Percentiles rank a stretch among this genome's conserved stretches.
These are phyloP conservation scores for Quercus alba DNA, from an alignment of 306 rosid genomes.

Conservation along the genomic window DNA sequence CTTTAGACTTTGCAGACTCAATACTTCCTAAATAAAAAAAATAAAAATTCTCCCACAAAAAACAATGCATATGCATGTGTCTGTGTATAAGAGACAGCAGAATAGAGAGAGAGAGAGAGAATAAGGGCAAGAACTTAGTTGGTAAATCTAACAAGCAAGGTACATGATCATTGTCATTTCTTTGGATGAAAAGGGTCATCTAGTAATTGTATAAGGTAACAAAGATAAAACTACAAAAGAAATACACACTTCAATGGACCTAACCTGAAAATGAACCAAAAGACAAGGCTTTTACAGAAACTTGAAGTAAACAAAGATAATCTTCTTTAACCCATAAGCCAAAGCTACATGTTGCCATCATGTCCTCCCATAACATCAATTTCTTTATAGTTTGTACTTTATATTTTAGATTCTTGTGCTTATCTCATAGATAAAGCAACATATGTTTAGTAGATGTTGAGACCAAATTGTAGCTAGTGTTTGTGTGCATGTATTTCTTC, in stretches of 20 bases:
- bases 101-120: neutral
- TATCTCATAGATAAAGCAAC: neutral
- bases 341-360: constrained; percentile 18
- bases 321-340: constrained; percentile 16
- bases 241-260: constrained; percentile 9
- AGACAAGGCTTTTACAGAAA: constrained; percentile 20
- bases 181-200: constrained; percentile 23
- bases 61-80: neutral
- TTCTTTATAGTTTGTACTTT: neutral
- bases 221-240: constrained; percentile 9
- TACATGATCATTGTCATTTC: neutral
- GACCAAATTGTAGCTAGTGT: neutral
- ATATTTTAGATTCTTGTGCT: neutral
- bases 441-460: neutral
- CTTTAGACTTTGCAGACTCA: no score
- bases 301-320: constrained; percentile 23
- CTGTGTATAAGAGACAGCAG: neutral
- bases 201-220: constrained; percentile 6
- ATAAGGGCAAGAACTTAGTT: neutral
- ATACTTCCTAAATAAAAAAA: neutral
- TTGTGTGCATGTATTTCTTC: no score
- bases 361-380: constrained; percentile 10
- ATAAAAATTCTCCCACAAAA: neutral
- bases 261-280: constrained; percentile 16
- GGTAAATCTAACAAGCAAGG: constrained; percentile 7